Evolutionary conservation across 164 flowering plant genomes (phyloP).

Genomic region (Vitis riparia): DNA sequence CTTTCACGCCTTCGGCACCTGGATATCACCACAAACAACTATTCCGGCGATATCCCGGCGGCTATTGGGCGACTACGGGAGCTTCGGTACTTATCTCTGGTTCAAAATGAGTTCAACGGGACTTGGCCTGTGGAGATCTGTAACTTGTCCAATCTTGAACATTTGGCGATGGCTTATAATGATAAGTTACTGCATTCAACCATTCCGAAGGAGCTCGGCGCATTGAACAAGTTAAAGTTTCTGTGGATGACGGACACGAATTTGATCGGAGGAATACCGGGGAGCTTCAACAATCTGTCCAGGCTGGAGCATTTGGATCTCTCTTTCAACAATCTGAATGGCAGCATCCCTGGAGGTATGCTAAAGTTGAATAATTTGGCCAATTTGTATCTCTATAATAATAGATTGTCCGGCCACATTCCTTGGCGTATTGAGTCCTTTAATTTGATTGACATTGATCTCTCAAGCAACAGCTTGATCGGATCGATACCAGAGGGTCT

Average conservation of each 20-base stretch:
- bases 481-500: constrained; percentile 66
- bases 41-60: constrained; percentile 67
- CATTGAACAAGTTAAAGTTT: constrained; percentile 43
- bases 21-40: constrained; percentile 56
- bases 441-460: constrained; percentile 44
- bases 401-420: constrained; percentile 57
- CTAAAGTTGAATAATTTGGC: constrained; percentile 54
- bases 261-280: constrained; percentile 64
- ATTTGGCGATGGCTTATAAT: constrained; percentile 36
- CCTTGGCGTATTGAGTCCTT: constrained; percentile 41
- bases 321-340: constrained; percentile 36
- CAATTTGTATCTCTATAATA: constrained; percentile 35
- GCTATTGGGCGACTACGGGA: constrained; percentile 38
- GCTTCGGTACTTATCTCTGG: constrained; percentile 31
- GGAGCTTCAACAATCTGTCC: constrained; percentile 24
- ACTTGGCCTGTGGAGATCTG: constrained; percentile 60
- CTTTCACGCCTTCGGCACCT: constrained; percentile 39
- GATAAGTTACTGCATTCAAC: constrained; percentile 28
- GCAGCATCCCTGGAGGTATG: constrained; percentile 54
- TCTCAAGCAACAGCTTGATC: constrained; percentile 51
- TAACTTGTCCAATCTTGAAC: constrained; percentile 48
- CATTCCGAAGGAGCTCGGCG: constrained; percentile 51
- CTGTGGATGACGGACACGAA: constrained; percentile 41
- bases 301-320: constrained; percentile 53
- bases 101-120: constrained; percentile 51